Evolutionary conservation across 495 filamentous ascomycete genomes (phyloP), one percentile per base, ranked within the genome.

Genomic region (Lasiosphaeria ovina): DNA sequence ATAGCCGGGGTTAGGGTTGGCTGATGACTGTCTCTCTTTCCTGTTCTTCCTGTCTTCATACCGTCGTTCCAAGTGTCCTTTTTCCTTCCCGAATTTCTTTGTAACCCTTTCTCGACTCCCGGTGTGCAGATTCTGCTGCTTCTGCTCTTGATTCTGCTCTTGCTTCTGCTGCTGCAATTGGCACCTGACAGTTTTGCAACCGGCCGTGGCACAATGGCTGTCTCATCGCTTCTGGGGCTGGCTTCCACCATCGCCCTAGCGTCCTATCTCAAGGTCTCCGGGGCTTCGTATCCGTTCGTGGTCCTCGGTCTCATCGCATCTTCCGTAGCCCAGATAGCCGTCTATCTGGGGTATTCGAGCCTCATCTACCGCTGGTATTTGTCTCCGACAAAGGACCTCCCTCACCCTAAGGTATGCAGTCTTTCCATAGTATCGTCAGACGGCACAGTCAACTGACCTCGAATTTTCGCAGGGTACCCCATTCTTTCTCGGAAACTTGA

Each of bases 311-410:
- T 53, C n/a, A 32, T 38, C 51, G 44, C 44, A 7, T 53, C 33
- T 6, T 53, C 33, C 33, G n/a, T 9, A 0, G 51, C 11, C 11
- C 51, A 53, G 51, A 12, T 17, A 3, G 34, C 17, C 32, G 14
- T 36, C 10, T 53, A 53, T 16, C 33, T 53, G 2, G 51, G 32
- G 4, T 53, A 36, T 34, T 36, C 34, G 11, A 53, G 51, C 34
- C 12, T 53, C 11, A 34, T 53, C 6, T 53, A 53, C 38, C 51
- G 51, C 4, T 53, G 51, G 51, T 53, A n/a, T n/a, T 6, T 53
- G 14, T 53, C 51, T 33, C 11, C 51, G 0, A 53, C 51, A 8
- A 53, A 53, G 34, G 10, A 35, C 11, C 51, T 53, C 38, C 51
- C 51, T 35, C 34, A 53, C 38, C 51, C 51, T 6, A 36, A 53